A percentile compares a stretch with the other conserved stretches of the same genome.
These are phyloP conservation scores for Discostella stelligeroides DNA, from an alignment of 108 stramenopile species.

Conservation along the genomic window DNA sequence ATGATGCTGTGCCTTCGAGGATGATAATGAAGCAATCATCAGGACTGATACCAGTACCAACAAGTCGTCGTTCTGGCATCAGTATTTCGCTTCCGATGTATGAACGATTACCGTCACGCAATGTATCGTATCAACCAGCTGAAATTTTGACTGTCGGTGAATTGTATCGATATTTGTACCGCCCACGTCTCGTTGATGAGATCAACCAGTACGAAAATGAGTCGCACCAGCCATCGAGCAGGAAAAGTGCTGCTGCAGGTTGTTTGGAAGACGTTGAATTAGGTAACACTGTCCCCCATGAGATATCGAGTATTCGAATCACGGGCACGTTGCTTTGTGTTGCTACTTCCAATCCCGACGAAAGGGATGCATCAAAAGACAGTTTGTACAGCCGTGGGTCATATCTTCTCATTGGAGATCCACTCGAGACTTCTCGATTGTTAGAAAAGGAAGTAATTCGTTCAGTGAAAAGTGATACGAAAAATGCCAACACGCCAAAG, in stretches of 20 bases:
- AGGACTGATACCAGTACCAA: neutral
- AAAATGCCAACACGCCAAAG: neutral
- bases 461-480: neutral
- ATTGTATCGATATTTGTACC: slow-evolving; percentile 51
- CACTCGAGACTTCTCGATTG: slow-evolving; percentile 34
- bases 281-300: neutral
- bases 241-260: slow-evolving; percentile 5
- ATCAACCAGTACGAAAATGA: neutral
- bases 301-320: slow-evolving; percentile 44
- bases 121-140: slow-evolving; percentile 48
- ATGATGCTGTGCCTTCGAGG: neutral
- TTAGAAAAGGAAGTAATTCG: neutral
- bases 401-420: slow-evolving; percentile 47
- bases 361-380: slow-evolving; percentile 6
- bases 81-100: slow-evolving; percentile 43
- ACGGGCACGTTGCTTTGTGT: slow-evolving; percentile 42
- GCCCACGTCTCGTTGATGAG: neutral
- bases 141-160: slow-evolving; percentile 48
- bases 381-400: slow-evolving; percentile 28
- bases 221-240: too few relatives aligned
- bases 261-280: neutral
- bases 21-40: neutral
- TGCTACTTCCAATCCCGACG: slow-evolving; percentile 19
- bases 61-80: slow-evolving; percentile 10
- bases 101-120: slow-evolving; percentile 51